phyloP scores from a whole-genome alignment of 2,329 filamentous ascomycete genomes.

The Colletotrichum graminicola region DNA sequence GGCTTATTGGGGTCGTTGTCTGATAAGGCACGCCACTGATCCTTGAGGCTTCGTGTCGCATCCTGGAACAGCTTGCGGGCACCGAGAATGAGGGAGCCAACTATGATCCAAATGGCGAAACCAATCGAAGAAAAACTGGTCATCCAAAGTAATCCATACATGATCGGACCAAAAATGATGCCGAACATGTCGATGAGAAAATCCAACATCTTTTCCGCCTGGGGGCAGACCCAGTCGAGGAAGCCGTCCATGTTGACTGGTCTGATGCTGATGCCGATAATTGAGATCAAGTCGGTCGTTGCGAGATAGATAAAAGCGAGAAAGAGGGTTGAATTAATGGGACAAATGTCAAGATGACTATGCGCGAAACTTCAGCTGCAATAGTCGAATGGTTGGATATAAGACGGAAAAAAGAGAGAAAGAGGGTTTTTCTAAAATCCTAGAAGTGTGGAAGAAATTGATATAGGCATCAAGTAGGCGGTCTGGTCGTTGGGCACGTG shows the following conservation, averaged over 20 bases:
- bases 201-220: background rate
- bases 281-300: background rate
- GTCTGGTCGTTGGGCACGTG: conserved; percentile 14
- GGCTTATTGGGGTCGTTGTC: conserved; percentile 20
- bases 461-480: background rate
- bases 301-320: background rate
- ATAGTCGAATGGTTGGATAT: background rate
- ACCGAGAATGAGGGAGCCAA: background rate
- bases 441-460: background rate
- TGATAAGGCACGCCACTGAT: background rate
- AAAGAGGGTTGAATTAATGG: background rate
- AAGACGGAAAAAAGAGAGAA: background rate
- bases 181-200: background rate
- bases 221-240: background rate
- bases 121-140: too few relatives aligned
- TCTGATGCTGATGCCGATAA: background rate
- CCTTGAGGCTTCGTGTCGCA: background rate
- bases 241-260: background rate
- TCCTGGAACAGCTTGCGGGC: background rate
- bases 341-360: background rate
- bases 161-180: background rate
- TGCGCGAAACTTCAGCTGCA: conserved; percentile 14
- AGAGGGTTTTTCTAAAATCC: background rate
- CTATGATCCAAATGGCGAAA: background rate
- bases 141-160: background rate